phyloP scores from a whole-genome alignment of 129 eudicot species.

The Arctium minus region DNA sequence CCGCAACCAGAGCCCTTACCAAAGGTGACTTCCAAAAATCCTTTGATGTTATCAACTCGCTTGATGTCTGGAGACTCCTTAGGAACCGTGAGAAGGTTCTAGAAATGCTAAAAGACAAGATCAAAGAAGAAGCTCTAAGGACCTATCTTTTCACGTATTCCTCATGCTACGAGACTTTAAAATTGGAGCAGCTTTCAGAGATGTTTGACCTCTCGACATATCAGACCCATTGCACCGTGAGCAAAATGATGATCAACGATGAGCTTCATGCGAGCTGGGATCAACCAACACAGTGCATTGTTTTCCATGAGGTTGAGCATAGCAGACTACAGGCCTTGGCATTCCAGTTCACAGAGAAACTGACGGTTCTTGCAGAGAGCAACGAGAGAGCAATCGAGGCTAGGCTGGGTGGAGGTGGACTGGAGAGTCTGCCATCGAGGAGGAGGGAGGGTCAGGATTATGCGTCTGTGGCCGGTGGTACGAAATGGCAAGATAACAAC shows the following conservation, averaged over 20 bases:
- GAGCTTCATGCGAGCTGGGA: conserved; percentile 86
- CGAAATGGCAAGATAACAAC: conserved; percentile 54
- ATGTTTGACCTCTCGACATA: conserved; percentile 71
- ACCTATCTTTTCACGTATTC: conserved; percentile 72
- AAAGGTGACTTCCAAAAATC: conserved; percentile 77
- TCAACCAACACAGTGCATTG: conserved; percentile 62
- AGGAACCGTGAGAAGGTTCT: conserved; percentile 51
- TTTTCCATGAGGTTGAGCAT: conserved; percentile 74
- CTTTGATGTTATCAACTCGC: conserved; percentile 64
- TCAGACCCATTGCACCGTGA: conserved; percentile 56
- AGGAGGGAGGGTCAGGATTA: conserved; percentile 74
- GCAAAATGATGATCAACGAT: conserved; percentile 83
- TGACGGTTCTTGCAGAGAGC: conserved; percentile 59
- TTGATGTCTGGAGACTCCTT: conserved; percentile 72
- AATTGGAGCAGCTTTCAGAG: conserved; percentile 60
- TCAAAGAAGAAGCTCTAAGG: conserved; percentile 75
- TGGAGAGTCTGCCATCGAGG: conserved; percentile 52
- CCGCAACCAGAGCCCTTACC: conserved; percentile 76
- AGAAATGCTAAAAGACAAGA: conserved; percentile 67
- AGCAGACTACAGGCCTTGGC: conserved; percentile 70
- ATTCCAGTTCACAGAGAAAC: conserved; percentile 67
- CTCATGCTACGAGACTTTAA: conserved; percentile 45
- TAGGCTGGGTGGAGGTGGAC: conserved; percentile 62
- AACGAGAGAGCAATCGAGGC: conserved; percentile 65
- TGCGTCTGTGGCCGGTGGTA: conserved; percentile 46